A percentile compares a stretch with the other conserved stretches of the same genome.
phyloP scores from a whole-genome alignment of 371 early-diverging fungal genomes.

The Mucor plumbeus region DNA sequence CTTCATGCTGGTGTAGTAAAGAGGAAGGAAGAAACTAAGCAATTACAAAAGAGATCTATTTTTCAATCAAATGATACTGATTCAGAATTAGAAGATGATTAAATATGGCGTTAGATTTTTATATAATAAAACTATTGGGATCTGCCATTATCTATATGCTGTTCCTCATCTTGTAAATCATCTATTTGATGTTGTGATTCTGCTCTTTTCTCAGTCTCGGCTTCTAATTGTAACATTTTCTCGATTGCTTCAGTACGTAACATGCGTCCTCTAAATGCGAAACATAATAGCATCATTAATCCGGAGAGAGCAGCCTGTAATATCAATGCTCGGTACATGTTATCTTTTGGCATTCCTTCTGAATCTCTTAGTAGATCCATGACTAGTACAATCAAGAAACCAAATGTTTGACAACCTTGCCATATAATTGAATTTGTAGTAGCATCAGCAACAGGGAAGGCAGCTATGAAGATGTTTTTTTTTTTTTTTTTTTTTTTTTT shows the following conservation, averaged over 20 bases:
- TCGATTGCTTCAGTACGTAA: constrained; percentile 28
- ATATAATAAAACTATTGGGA: not conserved
- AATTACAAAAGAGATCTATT: constrained; percentile 34
- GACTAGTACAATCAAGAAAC: constrained; percentile 47
- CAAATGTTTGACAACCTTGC: constrained; percentile 57
- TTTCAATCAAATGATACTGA: constrained; percentile 47
- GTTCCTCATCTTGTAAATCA: constrained; percentile 2
- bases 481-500: not conserved
- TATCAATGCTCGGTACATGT: constrained; percentile 36
- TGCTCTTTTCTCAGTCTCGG: constrained; percentile 8
- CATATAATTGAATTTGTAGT: constrained; percentile 58
- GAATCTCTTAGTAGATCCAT: constrained; percentile 46
- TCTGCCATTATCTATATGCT: not conserved
- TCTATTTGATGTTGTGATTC: constrained; percentile 3
- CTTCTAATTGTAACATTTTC: constrained; percentile 8
- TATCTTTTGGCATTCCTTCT: constrained; percentile 34
- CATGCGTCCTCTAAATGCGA: constrained; percentile 32
- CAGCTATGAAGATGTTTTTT: constrained; percentile 26
- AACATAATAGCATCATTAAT: constrained; percentile 25
- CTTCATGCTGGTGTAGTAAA: constrained; percentile 57
- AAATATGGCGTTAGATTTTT: not conserved
- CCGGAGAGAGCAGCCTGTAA: constrained; percentile 38
- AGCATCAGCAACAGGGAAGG: constrained; percentile 60
- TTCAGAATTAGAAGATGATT: constrained; percentile 35
- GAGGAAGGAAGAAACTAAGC: constrained; percentile 27